These are phyloP conservation scores for Clitopilus passeckerianus DNA, from an alignment of 768 basidiomycete species.

Conservation along the genomic window DNA sequence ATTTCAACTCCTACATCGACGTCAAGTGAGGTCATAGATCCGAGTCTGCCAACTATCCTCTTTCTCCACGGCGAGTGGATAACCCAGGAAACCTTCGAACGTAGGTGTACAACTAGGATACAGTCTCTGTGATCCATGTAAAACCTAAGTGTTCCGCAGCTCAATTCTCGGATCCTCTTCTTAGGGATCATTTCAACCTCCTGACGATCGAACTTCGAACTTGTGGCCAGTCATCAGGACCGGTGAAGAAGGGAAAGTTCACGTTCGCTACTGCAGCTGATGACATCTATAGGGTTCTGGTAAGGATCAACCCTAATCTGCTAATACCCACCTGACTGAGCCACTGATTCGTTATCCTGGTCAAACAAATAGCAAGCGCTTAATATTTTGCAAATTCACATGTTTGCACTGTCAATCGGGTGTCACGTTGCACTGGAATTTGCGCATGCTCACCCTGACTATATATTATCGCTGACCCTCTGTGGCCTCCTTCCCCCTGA, in stretches of 20 bases:
- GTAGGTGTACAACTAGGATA: slow-evolving; percentile 1
- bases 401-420: slow-evolving; percentile 22
- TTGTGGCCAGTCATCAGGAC: slow-evolving; percentile 18
- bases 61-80: slow-evolving; percentile 16
- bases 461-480: slow-evolving; percentile 17
- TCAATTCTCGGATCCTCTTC: slow-evolving; percentile 20
- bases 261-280: slow-evolving; percentile 19
- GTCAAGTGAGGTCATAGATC: slow-evolving; percentile 11
- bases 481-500: slow-evolving; percentile 18
- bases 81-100: slow-evolving; percentile 16
- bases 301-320: slow-evolving; percentile 7
- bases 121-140: background rate
- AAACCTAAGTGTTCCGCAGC: slow-evolving; percentile 5
- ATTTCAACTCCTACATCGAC: slow-evolving; percentile 13
- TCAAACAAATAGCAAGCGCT: slow-evolving; percentile 16
- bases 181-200: slow-evolving; percentile 21
- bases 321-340: background rate
- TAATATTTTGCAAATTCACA: slow-evolving; percentile 18
- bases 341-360: background rate
- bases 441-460: slow-evolving; percentile 14
- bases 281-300: slow-evolving; percentile 21
- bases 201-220: slow-evolving; percentile 20
- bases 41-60: slow-evolving; percentile 12
- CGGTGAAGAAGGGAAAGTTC: slow-evolving; percentile 12
- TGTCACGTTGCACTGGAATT: slow-evolving; percentile 19